A percentile compares a stretch with the other conserved stretches of the same genome.
These are phyloP conservation scores for Aspergillus homomorphus DNA, from an alignment of 495 filamentous ascomycete genomes.

Conservation along the genomic window DNA sequence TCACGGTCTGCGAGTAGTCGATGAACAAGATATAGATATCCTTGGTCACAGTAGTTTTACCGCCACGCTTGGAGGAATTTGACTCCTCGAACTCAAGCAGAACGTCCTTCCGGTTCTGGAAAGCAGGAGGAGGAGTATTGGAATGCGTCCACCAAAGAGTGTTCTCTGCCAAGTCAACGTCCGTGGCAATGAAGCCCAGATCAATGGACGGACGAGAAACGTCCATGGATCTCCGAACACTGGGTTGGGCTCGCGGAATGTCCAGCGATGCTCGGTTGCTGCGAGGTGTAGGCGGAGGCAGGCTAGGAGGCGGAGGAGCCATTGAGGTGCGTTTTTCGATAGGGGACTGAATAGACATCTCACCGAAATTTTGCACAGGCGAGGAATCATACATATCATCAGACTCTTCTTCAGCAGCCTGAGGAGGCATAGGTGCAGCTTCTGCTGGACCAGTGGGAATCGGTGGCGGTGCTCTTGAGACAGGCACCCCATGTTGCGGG, in stretches of 20 bases:
- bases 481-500: conserved; percentile 40
- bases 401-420: conserved; percentile 34
- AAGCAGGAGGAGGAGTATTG: conserved; percentile 66
- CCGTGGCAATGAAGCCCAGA: conserved; percentile 76
- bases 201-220: conserved; percentile 63
- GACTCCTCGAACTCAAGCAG: conserved; percentile 81
- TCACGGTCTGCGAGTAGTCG: conserved; percentile 93
- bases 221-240: conserved; percentile 71
- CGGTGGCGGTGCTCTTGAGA: conserved; percentile 32
- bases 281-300: conserved; percentile 41
- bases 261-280: conserved; percentile 67
- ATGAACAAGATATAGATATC: conserved; percentile 83
- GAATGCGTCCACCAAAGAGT: conserved; percentile 83
- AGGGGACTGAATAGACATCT: conserved; percentile 43
- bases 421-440: conserved; percentile 24
- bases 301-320: conserved; percentile 31
- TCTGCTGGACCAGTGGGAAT: conserved; percentile 18
- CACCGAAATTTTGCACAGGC: conserved; percentile 46
- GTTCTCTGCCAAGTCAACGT: conserved; percentile 70
- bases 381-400: conserved; percentile 54
- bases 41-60: conserved; percentile 67
- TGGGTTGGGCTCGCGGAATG: conserved; percentile 48
- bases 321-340: conserved; percentile 29
- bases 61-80: conserved; percentile 61
- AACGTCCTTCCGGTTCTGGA: conserved; percentile 81